Evolutionary conservation across 177 flowering plant species (phyloP).

Genomic region (Vitis hybrid): DNA sequence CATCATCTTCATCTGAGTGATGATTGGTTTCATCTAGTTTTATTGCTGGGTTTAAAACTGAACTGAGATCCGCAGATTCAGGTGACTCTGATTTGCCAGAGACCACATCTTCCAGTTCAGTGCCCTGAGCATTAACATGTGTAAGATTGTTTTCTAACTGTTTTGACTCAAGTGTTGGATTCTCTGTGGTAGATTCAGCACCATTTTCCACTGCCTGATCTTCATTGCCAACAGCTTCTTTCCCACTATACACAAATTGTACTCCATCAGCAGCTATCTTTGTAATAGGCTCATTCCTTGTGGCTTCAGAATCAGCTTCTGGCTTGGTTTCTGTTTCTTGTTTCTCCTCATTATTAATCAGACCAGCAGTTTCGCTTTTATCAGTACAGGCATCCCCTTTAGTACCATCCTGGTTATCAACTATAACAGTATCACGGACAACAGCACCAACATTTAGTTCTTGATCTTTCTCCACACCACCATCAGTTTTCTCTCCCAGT

Average conservation of each 20-base stretch:
- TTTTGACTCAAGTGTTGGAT: conserved; percentile 13
- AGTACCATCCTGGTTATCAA: neutral
- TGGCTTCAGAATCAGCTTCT: conserved; percentile 17
- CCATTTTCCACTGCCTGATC: conserved; percentile 3
- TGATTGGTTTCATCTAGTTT: conserved; percentile 19
- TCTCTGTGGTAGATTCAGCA: conserved; percentile 12
- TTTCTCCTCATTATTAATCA: conserved; percentile 6
- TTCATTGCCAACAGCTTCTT: neutral
- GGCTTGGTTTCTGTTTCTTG: conserved; percentile 4
- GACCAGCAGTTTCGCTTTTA: neutral
- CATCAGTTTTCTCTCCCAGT: conserved; percentile 12
- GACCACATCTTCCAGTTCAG: conserved; percentile 10
- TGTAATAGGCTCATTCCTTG: conserved; percentile 2
- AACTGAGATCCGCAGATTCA: conserved; percentile 7
- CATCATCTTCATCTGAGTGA: conserved; percentile 27
- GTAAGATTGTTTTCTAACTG: conserved; percentile 5
- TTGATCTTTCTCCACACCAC: conserved; percentile 12
- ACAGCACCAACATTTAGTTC: neutral
- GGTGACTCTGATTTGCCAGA: neutral
- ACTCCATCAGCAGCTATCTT: conserved; percentile 9
- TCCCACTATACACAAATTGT: conserved; percentile 5
- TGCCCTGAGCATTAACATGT: conserved; percentile 4
- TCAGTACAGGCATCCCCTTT: neutral
- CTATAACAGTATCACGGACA: neutral
- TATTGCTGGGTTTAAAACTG: conserved; percentile 15